A percentile compares a stretch with the other conserved stretches of the same genome.
Evolutionary conservation across 139 green algal genomes (phyloP).

Genomic region (Chlorella ohadii): DNA sequence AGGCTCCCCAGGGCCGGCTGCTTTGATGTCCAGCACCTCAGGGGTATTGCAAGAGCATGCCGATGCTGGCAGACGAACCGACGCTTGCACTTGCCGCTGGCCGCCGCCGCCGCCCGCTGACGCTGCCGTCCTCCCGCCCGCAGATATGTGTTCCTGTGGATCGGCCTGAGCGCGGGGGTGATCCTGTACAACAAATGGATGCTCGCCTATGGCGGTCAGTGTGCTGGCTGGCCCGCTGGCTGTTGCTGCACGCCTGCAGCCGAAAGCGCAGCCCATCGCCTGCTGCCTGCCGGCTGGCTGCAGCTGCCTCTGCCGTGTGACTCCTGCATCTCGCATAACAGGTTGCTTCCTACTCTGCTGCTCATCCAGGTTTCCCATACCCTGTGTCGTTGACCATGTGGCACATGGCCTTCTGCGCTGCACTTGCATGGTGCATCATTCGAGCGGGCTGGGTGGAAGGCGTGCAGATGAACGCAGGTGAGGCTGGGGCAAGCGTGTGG

Average conservation of each 20-base stretch:
- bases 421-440: constrained; percentile 70
- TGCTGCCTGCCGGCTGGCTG: too few relatives aligned
- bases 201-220: constrained; percentile 53
- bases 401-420: constrained; percentile 93
- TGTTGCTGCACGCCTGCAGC: neutral
- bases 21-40: too few relatives aligned
- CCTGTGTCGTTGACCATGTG: constrained; percentile 84
- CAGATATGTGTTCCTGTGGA: constrained; percentile 40
- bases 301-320: too few relatives aligned
- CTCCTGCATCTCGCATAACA: neutral
- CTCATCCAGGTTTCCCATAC: constrained; percentile 77
- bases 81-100: neutral
- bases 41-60: too few relatives aligned
- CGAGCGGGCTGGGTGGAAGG: constrained; percentile 49
- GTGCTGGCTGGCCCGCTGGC: neutral
- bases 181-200: constrained; percentile 77
- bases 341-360: neutral
- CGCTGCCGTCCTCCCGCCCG: neutral
- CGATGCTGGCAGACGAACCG: neutral
- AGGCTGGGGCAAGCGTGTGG: neutral
- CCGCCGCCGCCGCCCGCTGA: neutral
- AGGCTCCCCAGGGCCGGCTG: neutral
- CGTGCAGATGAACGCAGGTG: constrained; percentile 52
- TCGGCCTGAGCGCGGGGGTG: constrained; percentile 26
- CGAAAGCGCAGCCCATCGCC: too few relatives aligned